Evolutionary conservation across 192 early-diverging fungal species (phyloP).

Genomic region (Podila clonocystis): DNA sequence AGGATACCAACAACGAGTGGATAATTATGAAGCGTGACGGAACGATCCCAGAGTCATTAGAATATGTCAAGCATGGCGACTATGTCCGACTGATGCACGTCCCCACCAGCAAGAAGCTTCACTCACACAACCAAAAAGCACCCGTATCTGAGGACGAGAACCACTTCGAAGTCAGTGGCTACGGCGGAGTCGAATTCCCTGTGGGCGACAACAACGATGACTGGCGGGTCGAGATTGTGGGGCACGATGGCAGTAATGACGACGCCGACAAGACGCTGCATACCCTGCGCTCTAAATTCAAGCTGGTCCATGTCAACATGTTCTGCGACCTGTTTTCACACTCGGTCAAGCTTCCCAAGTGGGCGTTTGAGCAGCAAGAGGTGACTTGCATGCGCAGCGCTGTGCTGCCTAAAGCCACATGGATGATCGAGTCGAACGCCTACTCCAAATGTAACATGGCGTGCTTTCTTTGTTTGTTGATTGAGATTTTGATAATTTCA

Average conservation of each 20-base stretch:
- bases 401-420: conserved; percentile 71
- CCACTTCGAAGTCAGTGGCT: conserved; percentile 77
- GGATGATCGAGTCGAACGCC: conserved; percentile 79
- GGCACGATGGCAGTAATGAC: conserved; percentile 58
- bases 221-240: conserved; percentile 86
- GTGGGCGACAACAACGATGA: conserved; percentile 91
- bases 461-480: neutral
- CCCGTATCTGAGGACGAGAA: conserved; percentile 77
- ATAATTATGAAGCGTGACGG: conserved; percentile 56
- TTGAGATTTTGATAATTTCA: neutral
- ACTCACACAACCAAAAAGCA: conserved; percentile 75
- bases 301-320: conserved; percentile 76
- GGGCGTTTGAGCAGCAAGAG: conserved; percentile 94
- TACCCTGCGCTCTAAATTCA: conserved; percentile 74
- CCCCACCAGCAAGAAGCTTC: conserved; percentile 67
- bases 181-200: conserved; percentile 71
- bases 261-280: conserved; percentile 64
- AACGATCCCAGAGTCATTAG: conserved; percentile 31
- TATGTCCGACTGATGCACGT: conserved; percentile 79
- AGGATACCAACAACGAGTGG: conserved; percentile 93
- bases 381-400: conserved; percentile 93
- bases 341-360: conserved; percentile 83
- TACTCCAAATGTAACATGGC: conserved; percentile 54
- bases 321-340: conserved; percentile 87
- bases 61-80: conserved; percentile 74